Evolutionary conservation across 2,329 filamentous ascomycete species (phyloP).

Genomic region (Trichocomaceae sp.): DNA sequence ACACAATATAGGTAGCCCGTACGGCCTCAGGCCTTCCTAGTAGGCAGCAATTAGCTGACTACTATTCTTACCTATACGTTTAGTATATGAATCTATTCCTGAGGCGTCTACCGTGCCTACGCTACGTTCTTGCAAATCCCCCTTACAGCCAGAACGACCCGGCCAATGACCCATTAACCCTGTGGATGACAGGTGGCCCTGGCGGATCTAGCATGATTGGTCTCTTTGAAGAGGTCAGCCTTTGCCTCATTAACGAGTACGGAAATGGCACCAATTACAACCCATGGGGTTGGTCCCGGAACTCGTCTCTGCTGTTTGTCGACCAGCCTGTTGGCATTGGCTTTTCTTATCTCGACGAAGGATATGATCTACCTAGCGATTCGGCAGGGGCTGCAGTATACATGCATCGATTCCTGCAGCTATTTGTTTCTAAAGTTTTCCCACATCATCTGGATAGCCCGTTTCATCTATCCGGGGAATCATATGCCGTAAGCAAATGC

Average conservation of each 20-base stretch:
- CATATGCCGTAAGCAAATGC: constrained; percentile 35
- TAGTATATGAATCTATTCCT: too few relatives aligned
- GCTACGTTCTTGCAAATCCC: too few relatives aligned
- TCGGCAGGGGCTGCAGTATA: constrained; percentile 41
- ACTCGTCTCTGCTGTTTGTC: constrained; percentile 32
- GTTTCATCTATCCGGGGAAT: constrained; percentile 44
- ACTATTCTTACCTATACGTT: too few relatives aligned
- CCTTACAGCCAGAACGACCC: constrained; percentile 38
- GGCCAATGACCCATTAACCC: constrained; percentile 43
- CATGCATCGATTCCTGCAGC: constrained; percentile 43
- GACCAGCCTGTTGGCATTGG: constrained; percentile 35
- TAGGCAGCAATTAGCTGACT: too few relatives aligned
- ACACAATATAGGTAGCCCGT: too few relatives aligned
- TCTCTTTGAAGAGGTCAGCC: constrained; percentile 46
- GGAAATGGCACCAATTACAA: constrained; percentile 39
- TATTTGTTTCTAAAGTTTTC: constrained; percentile 41
- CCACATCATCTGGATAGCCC: constrained; percentile 34
- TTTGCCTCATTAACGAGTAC: constrained; percentile 37
- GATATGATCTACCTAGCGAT: constrained; percentile 64
- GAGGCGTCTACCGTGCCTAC: too few relatives aligned
- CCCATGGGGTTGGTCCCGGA: constrained; percentile 29
- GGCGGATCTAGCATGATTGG: constrained; percentile 49
- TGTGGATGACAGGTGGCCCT: constrained; percentile 50
- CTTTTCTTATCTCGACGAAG: constrained; percentile 62
- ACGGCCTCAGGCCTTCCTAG: too few relatives aligned